Evolutionary conservation across 345 rosid genomes (phyloP), one percentile per base, ranked within the genome.

Genomic region (Heritiera littoralis): DNA sequence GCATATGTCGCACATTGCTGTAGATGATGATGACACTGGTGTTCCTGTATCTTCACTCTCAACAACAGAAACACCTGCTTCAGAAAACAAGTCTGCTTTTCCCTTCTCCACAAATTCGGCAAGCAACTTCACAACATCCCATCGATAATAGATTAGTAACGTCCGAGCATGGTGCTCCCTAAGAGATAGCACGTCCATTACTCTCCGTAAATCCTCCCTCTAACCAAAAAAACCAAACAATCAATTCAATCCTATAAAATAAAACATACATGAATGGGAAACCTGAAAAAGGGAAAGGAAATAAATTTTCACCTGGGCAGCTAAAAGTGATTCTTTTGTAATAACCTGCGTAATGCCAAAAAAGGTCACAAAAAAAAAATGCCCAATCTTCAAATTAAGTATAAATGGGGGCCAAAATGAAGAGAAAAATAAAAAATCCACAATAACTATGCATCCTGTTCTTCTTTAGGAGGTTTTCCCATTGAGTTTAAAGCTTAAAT

Each of bases 91-190:
- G 72, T 58, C 78, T 1, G 87, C 74, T 82, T 85, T 89, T 54
- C 96, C 99, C 75, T 80, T 89, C 86, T 95, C 94, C 7, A 85
- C 94, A 32, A 90, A 83, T 60, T 91, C 93, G 1, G 88, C 82
- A 75, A 85, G 82, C 81, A 95, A 83, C 79, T 84, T 93, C 81
- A 92, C 96, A 10, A 89, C 91, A 68, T 95, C 94, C 98, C 97
- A 95, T 23, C 92, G 89, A 43, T 92, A 86, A 82, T 92, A 91
- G 40, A 95, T 95, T 80, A 93, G 91, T 66, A 93, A 88, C 63
- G 96, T 91, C 48, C 94, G 90, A 0, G 98, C 97, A 83, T 92
- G 97, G 75, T 92, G 97, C 79, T 95, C 98, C 73, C 89, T 89
- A 46, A 95, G 75, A 2, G 98, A 85, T 51, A 95, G 67, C 85